Conservation (phyloP, 139 green algal genomes). For the Micractinium sp. region DNA sequence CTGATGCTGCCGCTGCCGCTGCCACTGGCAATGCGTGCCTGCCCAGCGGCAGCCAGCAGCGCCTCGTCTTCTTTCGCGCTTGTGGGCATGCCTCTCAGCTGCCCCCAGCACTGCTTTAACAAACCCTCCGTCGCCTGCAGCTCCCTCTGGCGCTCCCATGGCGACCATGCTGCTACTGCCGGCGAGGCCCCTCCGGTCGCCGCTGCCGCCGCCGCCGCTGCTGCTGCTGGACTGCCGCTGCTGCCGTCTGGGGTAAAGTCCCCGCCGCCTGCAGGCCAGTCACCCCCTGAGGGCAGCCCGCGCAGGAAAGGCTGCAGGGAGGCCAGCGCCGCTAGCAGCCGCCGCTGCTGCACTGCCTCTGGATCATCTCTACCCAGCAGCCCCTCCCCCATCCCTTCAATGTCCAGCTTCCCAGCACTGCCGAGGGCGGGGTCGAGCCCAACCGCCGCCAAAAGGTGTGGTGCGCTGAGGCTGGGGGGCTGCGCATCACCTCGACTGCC, state of each 20-base stretch:
- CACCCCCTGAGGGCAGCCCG: not conserved
- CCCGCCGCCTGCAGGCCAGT: too few relatives aligned
- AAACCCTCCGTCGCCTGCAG: not conserved
- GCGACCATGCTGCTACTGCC: not conserved
- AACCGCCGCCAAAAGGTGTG: not conserved
- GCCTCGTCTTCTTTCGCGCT: not conserved
- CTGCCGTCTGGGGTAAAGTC: too few relatives aligned
- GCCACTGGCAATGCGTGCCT: too few relatives aligned
- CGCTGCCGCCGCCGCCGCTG: not conserved
- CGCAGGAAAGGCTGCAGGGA: not conserved
- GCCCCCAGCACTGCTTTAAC: not conserved
- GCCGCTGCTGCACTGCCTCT: not conserved
- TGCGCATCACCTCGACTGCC: too few relatives aligned
- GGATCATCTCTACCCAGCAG: not conserved
- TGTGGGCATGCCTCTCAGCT: not conserved
- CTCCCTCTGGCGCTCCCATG: not conserved
- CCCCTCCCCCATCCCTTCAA: not conserved
- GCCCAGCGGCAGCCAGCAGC: not conserved
- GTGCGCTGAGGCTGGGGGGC: not conserved
- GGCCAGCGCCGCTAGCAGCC: not conserved
- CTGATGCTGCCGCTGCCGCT: not conserved
- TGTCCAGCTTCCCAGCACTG: not conserved
- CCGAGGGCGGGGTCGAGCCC: not conserved
- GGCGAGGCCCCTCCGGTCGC: not conserved
- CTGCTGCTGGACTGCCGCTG: not conserved